Evolutionary conservation across 768 basidiomycete species (phyloP).

Genomic region (Tricholoma bakamatsutake): DNA sequence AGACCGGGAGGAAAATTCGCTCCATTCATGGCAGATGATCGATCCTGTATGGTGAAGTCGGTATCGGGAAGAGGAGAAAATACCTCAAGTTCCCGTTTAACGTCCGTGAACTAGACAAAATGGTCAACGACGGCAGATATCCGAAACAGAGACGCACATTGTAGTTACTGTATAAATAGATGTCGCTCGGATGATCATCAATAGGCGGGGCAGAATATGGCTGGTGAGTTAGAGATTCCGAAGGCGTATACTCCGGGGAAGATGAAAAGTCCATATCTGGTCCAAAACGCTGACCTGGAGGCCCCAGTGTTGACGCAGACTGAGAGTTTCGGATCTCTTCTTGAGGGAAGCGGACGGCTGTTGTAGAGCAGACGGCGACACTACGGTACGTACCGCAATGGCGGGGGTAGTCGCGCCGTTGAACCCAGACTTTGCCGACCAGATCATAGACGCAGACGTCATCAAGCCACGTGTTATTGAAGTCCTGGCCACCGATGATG

Average conservation of each 20-base stretch:
- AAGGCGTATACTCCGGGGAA: conserved; percentile 45
- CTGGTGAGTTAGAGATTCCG: conserved; percentile 60
- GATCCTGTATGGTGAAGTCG: conserved; percentile 75
- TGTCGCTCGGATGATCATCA: conserved; percentile 76
- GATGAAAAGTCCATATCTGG: conserved; percentile 35
- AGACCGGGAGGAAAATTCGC: conserved; percentile 87
- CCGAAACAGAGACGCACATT: conserved; percentile 51
- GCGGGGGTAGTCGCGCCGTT: conserved; percentile 75
- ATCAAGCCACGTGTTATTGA: conserved; percentile 89
- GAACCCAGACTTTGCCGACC: conserved; percentile 65
- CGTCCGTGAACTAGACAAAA: conserved; percentile 74
- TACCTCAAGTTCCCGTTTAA: conserved; percentile 91
- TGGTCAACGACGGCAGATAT: conserved; percentile 8
- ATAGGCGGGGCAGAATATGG: conserved; percentile 72
- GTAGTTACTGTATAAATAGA: conserved; percentile 93
- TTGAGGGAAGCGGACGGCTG: conserved; percentile 62
- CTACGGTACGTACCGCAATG: conserved; percentile 96
- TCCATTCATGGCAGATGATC: conserved; percentile 76
- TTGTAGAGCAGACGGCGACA: conserved; percentile 74
- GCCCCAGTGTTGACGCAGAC: conserved; percentile 40
- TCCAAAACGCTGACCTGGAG: conserved; percentile 55
- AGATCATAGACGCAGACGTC: conserved; percentile 91
- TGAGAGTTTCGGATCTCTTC: conserved; percentile 45
- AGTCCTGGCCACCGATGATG: conserved; percentile 93
- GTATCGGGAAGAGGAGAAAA: conserved; percentile 75